phyloP scores from a whole-genome alignment of 2,329 filamentous ascomycete species.

The Penicillium sp. region DNA sequence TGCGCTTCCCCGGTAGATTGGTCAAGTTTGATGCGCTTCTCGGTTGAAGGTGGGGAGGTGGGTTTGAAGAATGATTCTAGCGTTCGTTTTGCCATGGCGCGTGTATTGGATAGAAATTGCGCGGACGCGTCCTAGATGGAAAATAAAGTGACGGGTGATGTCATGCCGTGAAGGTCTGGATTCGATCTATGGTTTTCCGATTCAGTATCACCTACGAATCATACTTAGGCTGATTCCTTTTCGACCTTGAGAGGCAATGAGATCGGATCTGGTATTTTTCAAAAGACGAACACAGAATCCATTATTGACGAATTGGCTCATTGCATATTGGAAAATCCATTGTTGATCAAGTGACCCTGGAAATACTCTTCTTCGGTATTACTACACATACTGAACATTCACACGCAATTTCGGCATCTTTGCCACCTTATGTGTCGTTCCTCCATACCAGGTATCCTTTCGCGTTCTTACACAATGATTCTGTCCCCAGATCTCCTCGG shows the following conservation, averaged over 20 bases:
- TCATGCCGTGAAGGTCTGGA: constrained; percentile 12
- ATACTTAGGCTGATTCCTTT: too few relatives aligned
- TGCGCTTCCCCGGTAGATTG: neutral
- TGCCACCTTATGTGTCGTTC: neutral
- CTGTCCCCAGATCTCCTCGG: neutral
- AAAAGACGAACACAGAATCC: neutral
- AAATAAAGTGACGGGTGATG: constrained; percentile 11
- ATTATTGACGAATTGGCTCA: too few relatives aligned
- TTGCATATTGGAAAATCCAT: neutral
- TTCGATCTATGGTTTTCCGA: constrained; percentile 14
- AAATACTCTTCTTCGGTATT: neutral
- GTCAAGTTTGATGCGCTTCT: constrained; percentile 33
- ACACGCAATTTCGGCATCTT: neutral
- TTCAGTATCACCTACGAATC: neutral
- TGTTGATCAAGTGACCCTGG: neutral
- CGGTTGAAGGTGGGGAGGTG: constrained; percentile 39
- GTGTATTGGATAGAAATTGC: neutral
- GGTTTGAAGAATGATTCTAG: constrained; percentile 68
- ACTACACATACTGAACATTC: too few relatives aligned
- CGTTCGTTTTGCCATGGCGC: constrained; percentile 56
- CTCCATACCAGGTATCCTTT: neutral
- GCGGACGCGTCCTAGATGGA: neutral
- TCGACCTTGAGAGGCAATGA: neutral
- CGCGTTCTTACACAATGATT: neutral
- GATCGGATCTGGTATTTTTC: too few relatives aligned